Evolutionary conservation across 163 green algal genomes (phyloP), one percentile per base, ranked within the genome.

Genomic region (Prototheca cutis): DNA sequence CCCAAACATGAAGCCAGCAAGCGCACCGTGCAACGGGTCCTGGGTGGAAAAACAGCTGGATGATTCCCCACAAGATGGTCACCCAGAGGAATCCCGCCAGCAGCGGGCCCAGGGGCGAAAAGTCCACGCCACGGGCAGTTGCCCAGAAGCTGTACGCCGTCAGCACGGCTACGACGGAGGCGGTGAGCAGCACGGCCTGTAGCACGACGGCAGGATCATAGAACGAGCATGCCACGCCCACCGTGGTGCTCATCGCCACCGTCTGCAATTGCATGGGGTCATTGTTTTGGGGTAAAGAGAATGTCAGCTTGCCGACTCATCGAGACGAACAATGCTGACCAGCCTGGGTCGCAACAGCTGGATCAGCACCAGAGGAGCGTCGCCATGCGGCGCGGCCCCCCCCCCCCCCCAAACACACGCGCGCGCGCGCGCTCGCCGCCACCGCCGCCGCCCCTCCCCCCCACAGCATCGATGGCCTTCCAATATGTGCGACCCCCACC

Each of bases 141-240:
- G 82, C 82, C 28, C 75, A 70, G 67, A 88, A 90, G 53, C 74
- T 79, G 71, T 90, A 90, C 3, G 51, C 55, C 8, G 82, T 88
- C 4, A 90, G 66, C 1, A 55, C 67, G 1, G 55, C 7, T 28
- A 86, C 73, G 7, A 90, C 68, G 23, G 64, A 62, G 4, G 80
- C 68, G 23, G 83, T 90, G 23, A 90, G 61, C 7, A 61, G 45
- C 4, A 90, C 32, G 3, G 82, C 83, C 64, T 90, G 70, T 31
- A 83, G 56, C 17, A 90, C 78, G 8, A 90, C 63, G 10, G 36
- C 36, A 2, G 72, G 75, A 30, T 59, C 51, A 49, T 79, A 85
- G 8, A 79, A 55, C 6, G 61, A 76, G 67, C 74, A 84, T 7
- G 71, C 66, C 21, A 74, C 65, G 30, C 79, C 81, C 7, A 88